Percentiles rank a stretch among this genome's conserved stretches.
phyloP scores from a whole-genome alignment of 1,139 yeast species.

The Ogataea hybrid region DNA sequence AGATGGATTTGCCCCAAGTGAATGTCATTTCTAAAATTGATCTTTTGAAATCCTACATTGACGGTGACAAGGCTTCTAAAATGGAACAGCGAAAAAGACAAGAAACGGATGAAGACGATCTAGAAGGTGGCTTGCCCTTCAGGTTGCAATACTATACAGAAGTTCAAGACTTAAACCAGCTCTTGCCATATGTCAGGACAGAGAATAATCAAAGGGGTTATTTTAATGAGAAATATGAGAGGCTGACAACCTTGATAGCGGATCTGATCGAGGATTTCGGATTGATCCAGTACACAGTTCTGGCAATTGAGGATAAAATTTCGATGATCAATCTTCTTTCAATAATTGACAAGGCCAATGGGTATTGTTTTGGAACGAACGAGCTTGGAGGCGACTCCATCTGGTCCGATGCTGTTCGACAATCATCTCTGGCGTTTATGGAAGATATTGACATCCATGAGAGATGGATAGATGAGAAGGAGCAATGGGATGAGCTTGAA shows the following conservation, averaged over 20 bases:
- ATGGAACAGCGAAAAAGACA: constrained; percentile 19
- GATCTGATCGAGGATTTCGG: constrained; percentile 87
- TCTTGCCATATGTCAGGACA: constrained; percentile 66
- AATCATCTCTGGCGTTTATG: constrained; percentile 44
- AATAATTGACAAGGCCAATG: constrained; percentile 85
- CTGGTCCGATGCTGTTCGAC: constrained; percentile 94
- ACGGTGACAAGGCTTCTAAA: constrained; percentile 30
- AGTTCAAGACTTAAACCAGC: constrained; percentile 74
- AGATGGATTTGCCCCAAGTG: constrained; percentile 88
- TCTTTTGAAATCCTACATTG: constrained; percentile 57
- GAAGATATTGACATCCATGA: constrained; percentile 78
- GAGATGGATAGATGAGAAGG: constrained; percentile 90
- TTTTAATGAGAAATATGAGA: constrained; percentile 48
- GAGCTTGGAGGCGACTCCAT: constrained; percentile 95
- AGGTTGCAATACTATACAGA: constrained; percentile 85
- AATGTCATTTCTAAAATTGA: constrained; percentile 93
- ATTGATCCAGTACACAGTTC: constrained; percentile 82
- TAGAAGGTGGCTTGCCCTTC: constrained; percentile 56
- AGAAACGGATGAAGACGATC: constrained; percentile 19
- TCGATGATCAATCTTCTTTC: constrained; percentile 83
- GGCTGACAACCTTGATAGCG: constrained; percentile 73
- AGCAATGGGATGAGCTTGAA: constrained; percentile 64
- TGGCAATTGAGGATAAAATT: constrained; percentile 86
- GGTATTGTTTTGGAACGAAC: constrained; percentile 87
- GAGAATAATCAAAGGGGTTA: constrained; percentile 48